Evolutionary conservation across 352 stramenopile genomes (phyloP).

Genomic region (Thalassiosira mediterranea): DNA sequence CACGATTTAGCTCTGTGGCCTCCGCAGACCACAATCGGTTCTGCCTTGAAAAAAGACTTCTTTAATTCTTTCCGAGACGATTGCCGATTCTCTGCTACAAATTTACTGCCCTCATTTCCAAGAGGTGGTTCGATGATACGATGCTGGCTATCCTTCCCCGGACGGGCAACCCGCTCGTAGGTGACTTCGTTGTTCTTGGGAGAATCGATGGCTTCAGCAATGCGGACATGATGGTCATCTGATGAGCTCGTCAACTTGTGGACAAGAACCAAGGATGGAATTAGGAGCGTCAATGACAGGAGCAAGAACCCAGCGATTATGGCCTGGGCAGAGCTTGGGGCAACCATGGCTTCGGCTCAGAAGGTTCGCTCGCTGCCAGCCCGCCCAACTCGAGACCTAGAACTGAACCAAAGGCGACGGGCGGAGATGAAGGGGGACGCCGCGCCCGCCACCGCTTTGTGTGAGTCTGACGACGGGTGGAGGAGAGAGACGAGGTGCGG

Average conservation of each 20-base stretch:
- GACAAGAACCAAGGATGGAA: slow-evolving; percentile 2
- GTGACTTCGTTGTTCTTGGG: background rate
- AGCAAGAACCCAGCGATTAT: background rate
- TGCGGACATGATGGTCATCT: too few species aligned
- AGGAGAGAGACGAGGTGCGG: background rate
- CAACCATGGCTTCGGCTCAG: too few species aligned
- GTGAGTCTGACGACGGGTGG: background rate
- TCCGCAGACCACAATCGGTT: slow-evolving; percentile 25
- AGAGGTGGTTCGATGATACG: background rate
- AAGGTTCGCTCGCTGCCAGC: too few species aligned
- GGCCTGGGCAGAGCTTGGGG: background rate
- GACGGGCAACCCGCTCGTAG: background rate
- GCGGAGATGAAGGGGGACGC: too few species aligned
- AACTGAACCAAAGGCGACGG: too few species aligned
- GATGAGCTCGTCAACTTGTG: background rate
- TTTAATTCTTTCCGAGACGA: slow-evolving; percentile 7
- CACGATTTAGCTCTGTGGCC: slow-evolving; percentile 45
- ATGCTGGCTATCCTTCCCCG: background rate
- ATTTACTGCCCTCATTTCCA: background rate
- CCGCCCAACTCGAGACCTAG: too few species aligned
- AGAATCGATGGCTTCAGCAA: slow-evolving; percentile 2
- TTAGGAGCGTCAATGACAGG: background rate
- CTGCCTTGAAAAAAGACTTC: slow-evolving; percentile 28
- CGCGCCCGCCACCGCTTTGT: too few species aligned
- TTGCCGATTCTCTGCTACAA: background rate